phyloP scores from a whole-genome alignment of 768 basidiomycete species.

The Trametes cinnabarina region DNA sequence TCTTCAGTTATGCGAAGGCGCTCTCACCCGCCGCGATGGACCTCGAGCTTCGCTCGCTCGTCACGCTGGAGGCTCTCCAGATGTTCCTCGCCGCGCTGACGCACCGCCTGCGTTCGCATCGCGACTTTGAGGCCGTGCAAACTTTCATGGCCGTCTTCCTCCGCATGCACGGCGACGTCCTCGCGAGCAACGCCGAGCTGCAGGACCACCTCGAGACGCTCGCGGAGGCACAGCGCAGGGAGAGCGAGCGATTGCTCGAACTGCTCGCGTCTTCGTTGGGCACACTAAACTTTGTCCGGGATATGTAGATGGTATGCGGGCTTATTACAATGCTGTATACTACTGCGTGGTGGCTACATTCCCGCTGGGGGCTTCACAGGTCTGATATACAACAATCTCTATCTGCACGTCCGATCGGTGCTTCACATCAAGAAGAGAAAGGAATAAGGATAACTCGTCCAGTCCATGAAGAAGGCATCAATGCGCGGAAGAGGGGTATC shows the following conservation, averaged over 20 bases:
- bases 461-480: background rate
- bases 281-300: slow-evolving; percentile 73
- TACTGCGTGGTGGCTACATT: background rate
- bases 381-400: background rate
- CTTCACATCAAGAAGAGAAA: too few relatives aligned
- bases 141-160: slow-evolving; percentile 83
- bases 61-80: slow-evolving; percentile 58
- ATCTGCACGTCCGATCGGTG: background rate
- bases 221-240: slow-evolving; percentile 63
- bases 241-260: slow-evolving; percentile 76
- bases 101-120: slow-evolving; percentile 69
- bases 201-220: slow-evolving; percentile 54
- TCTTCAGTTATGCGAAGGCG: slow-evolving; percentile 82
- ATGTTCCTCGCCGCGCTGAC: slow-evolving; percentile 74
- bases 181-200: slow-evolving; percentile 72
- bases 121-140: slow-evolving; percentile 95
- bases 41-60: slow-evolving; percentile 81
- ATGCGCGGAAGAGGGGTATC: background rate
- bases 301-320: slow-evolving; percentile 39
- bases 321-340: background rate
- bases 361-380: background rate
- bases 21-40: slow-evolving; percentile 91
- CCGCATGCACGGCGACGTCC: slow-evolving; percentile 76
- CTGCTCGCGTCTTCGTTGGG: slow-evolving; percentile 73
- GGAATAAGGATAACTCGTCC: background rate